These are phyloP conservation scores for Omphalotus guepiniiformis DNA, from an alignment of 768 basidiomycete genomes.

Conservation along the genomic window DNA sequence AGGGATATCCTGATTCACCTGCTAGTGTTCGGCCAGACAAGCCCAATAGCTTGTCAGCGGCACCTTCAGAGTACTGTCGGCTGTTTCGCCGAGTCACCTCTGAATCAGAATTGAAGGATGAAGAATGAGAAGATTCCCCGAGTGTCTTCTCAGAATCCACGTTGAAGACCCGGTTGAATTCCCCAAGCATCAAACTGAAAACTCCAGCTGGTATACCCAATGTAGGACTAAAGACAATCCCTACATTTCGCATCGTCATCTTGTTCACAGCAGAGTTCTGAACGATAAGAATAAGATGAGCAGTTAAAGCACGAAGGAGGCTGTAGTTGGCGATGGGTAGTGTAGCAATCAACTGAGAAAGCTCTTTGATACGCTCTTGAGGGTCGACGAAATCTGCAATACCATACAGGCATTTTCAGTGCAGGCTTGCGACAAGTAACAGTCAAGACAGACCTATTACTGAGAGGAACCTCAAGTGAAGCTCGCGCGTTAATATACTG, in stretches of 20 bases:
- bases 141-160: slow-evolving; percentile 45
- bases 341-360: slow-evolving; percentile 79
- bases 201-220: slow-evolving; percentile 97
- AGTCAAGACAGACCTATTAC: slow-evolving; percentile 78
- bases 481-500: slow-evolving; percentile 87
- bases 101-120: background rate
- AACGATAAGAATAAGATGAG: slow-evolving; percentile 93
- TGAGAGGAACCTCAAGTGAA: slow-evolving; percentile 85
- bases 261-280: slow-evolving; percentile 89
- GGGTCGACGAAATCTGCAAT: slow-evolving; percentile 79
- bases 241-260: slow-evolving; percentile 98
- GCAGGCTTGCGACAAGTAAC: too few relatives aligned
- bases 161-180: slow-evolving; percentile 92
- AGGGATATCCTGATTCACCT: slow-evolving; percentile 46
- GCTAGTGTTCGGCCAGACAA: slow-evolving; percentile 64
- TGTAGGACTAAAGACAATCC: slow-evolving; percentile 97
- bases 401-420: too few relatives aligned
- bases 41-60: slow-evolving; percentile 80
- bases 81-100: slow-evolving; percentile 61
- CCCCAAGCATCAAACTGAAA: slow-evolving; percentile 90
- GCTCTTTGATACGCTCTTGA: slow-evolving; percentile 82
- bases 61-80: slow-evolving; percentile 76
- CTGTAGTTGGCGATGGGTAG: slow-evolving; percentile 93
- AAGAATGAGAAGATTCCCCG: slow-evolving; percentile 1
- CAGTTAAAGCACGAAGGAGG: slow-evolving; percentile 87